Conservation (phyloP, 108 stramenopile species). For the Conticribra guillardii region DNA sequence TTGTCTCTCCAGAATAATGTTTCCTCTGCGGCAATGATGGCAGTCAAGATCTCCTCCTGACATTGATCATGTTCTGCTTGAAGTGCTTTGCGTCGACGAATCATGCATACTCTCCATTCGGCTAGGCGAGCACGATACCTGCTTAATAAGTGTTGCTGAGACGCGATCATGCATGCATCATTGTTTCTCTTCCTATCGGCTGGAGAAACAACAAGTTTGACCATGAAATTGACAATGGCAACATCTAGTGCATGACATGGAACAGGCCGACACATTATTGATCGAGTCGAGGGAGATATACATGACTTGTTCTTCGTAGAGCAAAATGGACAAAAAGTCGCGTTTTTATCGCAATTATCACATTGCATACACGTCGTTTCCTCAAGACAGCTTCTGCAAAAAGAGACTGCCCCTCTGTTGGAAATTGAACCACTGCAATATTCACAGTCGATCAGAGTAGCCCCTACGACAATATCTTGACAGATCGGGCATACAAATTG, state of each 20-base stretch:
- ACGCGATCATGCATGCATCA: neutral
- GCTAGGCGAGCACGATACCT: constrained; percentile 8
- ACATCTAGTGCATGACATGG: neutral
- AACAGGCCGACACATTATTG: neutral
- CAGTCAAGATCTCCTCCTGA: constrained; percentile 19
- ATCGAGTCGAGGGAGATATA: neutral
- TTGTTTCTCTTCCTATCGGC: neutral
- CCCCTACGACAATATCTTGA: neutral
- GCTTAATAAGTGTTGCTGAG: constrained; percentile 1
- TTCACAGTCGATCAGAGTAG: neutral
- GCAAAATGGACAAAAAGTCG: neutral
- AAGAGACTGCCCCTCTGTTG: neutral
- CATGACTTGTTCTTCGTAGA: neutral
- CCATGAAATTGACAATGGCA: neutral
- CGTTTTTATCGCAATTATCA: neutral
- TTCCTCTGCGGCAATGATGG: constrained; percentile 34
- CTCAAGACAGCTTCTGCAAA: neutral
- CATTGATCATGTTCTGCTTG: constrained; percentile 13
- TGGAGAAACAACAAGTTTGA: neutral
- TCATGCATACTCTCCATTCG: constrained; percentile 17
- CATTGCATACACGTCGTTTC: neutral
- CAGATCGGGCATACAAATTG: neutral
- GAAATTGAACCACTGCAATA: neutral
- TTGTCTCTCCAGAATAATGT: constrained; percentile 18
- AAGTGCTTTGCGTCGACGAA: constrained; percentile 4